Base-by-base conservation (phyloP, 2,329 filamentous ascomycete genomes). In the Leptographium flavum region DNA sequence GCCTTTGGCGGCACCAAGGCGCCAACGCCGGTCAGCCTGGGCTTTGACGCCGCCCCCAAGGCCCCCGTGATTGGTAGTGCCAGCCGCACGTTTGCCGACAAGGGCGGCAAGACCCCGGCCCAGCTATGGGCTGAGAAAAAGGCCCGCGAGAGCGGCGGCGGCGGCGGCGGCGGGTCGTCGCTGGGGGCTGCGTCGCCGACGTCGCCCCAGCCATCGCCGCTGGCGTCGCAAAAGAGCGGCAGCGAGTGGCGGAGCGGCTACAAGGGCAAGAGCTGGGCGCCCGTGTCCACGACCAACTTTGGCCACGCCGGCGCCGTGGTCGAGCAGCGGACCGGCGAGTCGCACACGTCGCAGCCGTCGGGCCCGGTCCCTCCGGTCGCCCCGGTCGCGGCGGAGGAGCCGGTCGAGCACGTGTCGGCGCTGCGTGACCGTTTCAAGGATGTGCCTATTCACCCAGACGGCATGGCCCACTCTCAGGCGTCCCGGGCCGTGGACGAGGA, bases 111-210 rank as follows among this genome's bases (percentile, higher is more conserved):
- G 70, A 96, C 92, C 5, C 92, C 92, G 7, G 88, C 92, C 27
- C 92, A 98, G 62, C 67, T 94, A 31, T 98, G 92, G 92, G 90
- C 90, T 0, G 92, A 98, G 69, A 94, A 88, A 69, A 96, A 96
- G 69, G 90, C 85, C 32, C 81, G 79, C 49, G 79, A 92, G 60
- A 73, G 81, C 43, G 80, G 45, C 6, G 39, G 74, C 15, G n/a
- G 14, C 67, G n/a, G n/a, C n/a, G n/a, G n/a, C n/a, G n/a, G n/a
- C n/a, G n/a, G n/a, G n/a, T n/a, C n/a, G n/a, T 37, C 46, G 17
- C 33, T 42, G 35, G 27, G 67, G 35, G 54, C 42, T 25, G 32
- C 67, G 35, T 53, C 68, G 25, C 61, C 69, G 42, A 61, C 67
- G 22, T 58, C 73, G 37, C 57, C 63, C 7, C 55, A 63, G 3